Evolutionary conservation across 805 yeast species (phyloP), one percentile per base, ranked within the genome.

Genomic region (Wickerhamomyces alni): DNA sequence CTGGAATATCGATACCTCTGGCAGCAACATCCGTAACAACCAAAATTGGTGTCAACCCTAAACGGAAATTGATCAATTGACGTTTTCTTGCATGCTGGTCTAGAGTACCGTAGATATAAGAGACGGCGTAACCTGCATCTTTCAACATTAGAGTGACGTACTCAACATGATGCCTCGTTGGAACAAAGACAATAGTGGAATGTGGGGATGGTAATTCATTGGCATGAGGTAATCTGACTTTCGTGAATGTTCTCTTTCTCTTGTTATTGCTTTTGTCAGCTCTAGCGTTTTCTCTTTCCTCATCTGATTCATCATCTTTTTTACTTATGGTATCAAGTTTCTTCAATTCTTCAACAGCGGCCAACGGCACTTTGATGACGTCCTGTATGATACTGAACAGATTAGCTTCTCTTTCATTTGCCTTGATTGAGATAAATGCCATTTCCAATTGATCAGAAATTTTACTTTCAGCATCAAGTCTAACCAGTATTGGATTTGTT

Each of bases 11-110:
- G 45, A 93, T 88, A 80, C 99, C 99, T 70, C 99, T 82, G 2
- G 99, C 99, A 19, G 96, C 96, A 47, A 87, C 98, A 69, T 93
- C 99, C 1, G 99, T 93, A 40, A 93, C 99, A 9, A 93, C 97
- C 59, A 93, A 63, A n/a, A 93, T 60, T 24, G 85, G 78, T 5
- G 96, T 79, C 34, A 84, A 67, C 1, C 97, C 99, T 2, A 81
- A 69, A 52, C 96, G 70, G 63, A 93, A 93, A 50, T 87, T 81
- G 55, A 82, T 74, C 37, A 93, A 67, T 58, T 93, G 98, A 51
- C 84, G 82, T 44, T 82, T 81, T 72, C 99, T 82, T 1, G 99
- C 99, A 51, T 79, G 82, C 58, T 93, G 99, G 63, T 93, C 98
- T 45, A 93, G 70, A 1, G 97, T 75, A 61, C 99, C 98, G 58